A percentile compares a stretch with the other conserved stretches of the same genome.
Conservation (phyloP, 495 filamentous ascomycete species). For the Schizothecium vesticola region DNA sequence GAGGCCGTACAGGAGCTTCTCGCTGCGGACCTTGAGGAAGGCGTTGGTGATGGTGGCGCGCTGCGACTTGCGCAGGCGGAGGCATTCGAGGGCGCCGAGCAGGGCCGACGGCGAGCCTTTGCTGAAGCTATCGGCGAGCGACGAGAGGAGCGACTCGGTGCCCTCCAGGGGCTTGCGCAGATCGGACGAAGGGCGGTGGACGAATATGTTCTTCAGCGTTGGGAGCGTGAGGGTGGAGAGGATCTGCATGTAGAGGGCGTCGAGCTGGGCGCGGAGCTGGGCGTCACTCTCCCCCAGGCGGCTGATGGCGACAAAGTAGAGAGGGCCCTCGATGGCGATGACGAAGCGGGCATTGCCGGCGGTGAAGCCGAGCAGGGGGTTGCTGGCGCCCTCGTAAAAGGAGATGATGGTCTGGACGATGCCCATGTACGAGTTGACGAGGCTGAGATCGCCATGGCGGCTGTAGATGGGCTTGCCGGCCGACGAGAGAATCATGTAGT, state of each 20-base stretch:
- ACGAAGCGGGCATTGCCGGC: constrained; percentile 82
- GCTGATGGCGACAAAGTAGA: constrained; percentile 92
- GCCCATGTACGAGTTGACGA: constrained; percentile 92
- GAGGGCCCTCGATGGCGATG: constrained; percentile 70
- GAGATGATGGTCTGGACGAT: constrained; percentile 96
- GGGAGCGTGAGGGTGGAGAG: constrained; percentile 90
- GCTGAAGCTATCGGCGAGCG: constrained; percentile 90
- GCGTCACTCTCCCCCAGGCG: constrained; percentile 82
- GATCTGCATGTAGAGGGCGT: constrained; percentile 96
- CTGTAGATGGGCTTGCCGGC: constrained; percentile 99
- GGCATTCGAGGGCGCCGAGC: constrained; percentile 83
- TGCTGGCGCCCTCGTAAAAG: constrained; percentile 77
- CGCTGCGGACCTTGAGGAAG: constrained; percentile 68
- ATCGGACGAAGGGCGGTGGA: constrained; percentile 84
- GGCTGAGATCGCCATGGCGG: constrained; percentile 79
- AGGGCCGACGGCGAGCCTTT: constrained; percentile 84
- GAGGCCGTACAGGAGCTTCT: constrained; percentile 81
- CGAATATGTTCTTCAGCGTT: constrained; percentile 82
- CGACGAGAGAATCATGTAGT: constrained; percentile 92
- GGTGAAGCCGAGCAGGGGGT: constrained; percentile 73
- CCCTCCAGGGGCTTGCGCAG: constrained; percentile 88
- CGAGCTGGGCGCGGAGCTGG: constrained; percentile 81
- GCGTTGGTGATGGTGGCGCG: constrained; percentile 80
- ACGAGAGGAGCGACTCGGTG: constrained; percentile 85
- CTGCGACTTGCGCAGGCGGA: constrained; percentile 81